Percentiles rank a stretch among this genome's conserved stretches.
Evolutionary conservation across 768 basidiomycete species (phyloP).

Genomic region (Rhodosporidiobolus sp.): DNA sequence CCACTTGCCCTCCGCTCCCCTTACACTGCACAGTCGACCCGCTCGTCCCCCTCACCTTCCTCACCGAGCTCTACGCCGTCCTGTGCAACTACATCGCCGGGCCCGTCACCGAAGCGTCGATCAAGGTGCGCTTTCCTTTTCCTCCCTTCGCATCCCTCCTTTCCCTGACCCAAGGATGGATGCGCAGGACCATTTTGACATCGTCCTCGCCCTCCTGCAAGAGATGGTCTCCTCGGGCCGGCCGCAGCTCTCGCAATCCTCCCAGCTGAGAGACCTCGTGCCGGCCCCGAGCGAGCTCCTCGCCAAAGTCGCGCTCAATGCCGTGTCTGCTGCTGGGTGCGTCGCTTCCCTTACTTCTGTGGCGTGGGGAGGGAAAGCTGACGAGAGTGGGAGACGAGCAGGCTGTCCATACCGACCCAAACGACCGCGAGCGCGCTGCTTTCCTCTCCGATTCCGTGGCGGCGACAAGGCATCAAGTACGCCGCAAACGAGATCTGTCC

Average conservation of each 20-base stretch:
- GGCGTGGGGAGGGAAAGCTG: background rate
- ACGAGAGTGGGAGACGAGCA: background rate
- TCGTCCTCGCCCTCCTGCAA: constrained; percentile 35
- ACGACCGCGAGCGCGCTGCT: constrained; percentile 27
- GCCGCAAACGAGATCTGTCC: constrained; percentile 38
- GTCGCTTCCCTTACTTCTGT: background rate
- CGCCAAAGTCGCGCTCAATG: constrained; percentile 30
- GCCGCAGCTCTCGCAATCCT: constrained; percentile 20
- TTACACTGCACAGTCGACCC: constrained; percentile 21
- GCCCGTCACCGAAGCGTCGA: constrained; percentile 26
- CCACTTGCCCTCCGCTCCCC: background rate
- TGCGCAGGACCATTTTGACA: constrained; percentile 40
- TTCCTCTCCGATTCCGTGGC: constrained; percentile 35
- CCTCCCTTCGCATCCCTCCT: background rate
- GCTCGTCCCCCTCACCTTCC: constrained; percentile 32
- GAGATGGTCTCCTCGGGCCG: constrained; percentile 36
- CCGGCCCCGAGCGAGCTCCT: constrained; percentile 25
- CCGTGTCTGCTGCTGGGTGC: constrained; percentile 24
- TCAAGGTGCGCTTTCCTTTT: constrained; percentile 23
- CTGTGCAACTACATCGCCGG: constrained; percentile 31
- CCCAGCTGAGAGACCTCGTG: constrained; percentile 33
- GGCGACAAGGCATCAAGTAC: constrained; percentile 36
- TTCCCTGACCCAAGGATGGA: background rate
- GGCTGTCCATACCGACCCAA: constrained; percentile 11
- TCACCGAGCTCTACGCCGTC: constrained; percentile 30